These are phyloP conservation scores for Benincasa hispida DNA, from an alignment of 306 rosid species.

Conservation along the genomic window DNA sequence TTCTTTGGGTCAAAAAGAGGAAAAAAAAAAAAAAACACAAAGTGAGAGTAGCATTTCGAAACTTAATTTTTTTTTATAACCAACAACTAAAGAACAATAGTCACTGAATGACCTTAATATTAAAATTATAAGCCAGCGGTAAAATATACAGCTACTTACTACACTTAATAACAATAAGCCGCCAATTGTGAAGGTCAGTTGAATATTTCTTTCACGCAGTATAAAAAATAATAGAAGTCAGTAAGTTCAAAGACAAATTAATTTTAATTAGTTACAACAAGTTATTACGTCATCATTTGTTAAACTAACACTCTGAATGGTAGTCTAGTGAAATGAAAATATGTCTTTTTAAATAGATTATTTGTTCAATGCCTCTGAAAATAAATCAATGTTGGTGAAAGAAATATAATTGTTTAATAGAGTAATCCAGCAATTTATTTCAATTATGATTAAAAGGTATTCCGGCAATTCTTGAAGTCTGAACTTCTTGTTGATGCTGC, in stretches of 20 bases:
- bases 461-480: not conserved
- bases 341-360: too few species aligned
- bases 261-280: not conserved
- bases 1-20: too few species aligned
- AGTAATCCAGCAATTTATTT: not conserved
- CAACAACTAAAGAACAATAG: too few species aligned
- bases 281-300: not conserved
- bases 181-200: not conserved
- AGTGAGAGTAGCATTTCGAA: too few species aligned
- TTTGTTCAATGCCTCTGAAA: not conserved
- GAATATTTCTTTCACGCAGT: not conserved
- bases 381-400: not conserved
- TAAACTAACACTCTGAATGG: not conserved
- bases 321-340: not conserved
- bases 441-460: not conserved
- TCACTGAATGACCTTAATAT: not conserved
- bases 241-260: not conserved
- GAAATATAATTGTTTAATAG: not conserved
- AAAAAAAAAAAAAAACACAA: too few species aligned
- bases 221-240: not conserved
- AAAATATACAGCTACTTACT: not conserved
- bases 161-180: not conserved
- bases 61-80: too few species aligned
- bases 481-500: conserved; percentile 1
- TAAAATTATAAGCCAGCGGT: not conserved